Conservation (phyloP, 495 filamentous ascomycete species). For the Tuber brumale region DNA sequence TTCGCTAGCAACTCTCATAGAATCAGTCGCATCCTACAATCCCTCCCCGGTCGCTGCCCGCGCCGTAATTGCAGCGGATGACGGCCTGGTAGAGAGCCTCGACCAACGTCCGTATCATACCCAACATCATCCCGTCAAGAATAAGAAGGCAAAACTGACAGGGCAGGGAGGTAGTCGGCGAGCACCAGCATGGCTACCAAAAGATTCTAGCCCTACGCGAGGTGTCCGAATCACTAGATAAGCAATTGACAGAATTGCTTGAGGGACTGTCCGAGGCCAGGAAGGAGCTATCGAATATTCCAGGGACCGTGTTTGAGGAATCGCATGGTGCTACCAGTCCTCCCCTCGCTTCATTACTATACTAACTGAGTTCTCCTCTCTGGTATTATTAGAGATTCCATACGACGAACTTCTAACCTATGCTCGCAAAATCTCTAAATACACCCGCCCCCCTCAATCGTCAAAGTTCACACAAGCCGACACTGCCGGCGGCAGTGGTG, state of each 20-base stretch:
- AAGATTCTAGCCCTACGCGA: conserved; percentile 57
- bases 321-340: conserved; percentile 23
- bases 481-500: conserved; percentile 39
- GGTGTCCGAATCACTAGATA: conserved; percentile 55
- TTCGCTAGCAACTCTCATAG: conserved; percentile 59
- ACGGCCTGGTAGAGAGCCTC: conserved; percentile 54
- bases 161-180: conserved; percentile 49
- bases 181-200: conserved; percentile 62
- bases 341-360: conserved; percentile 3
- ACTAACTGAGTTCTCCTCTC: conserved; percentile 32
- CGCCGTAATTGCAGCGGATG: conserved; percentile 62
- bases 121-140: neutral
- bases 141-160: neutral
- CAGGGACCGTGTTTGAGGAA: conserved; percentile 50
- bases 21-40: conserved; percentile 72
- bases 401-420: conserved; percentile 64
- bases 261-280: conserved; percentile 58
- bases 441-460: conserved; percentile 61
- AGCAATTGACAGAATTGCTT: conserved; percentile 57
- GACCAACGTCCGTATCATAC: conserved; percentile 52
- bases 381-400: conserved; percentile 45
- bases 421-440: conserved; percentile 65
- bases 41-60: conserved; percentile 58
- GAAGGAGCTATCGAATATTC: conserved; percentile 56
- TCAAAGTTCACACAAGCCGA: conserved; percentile 42